These are phyloP conservation scores for Lactifluus piperatus DNA, from an alignment of 768 basidiomycete genomes.

Conservation along the genomic window DNA sequence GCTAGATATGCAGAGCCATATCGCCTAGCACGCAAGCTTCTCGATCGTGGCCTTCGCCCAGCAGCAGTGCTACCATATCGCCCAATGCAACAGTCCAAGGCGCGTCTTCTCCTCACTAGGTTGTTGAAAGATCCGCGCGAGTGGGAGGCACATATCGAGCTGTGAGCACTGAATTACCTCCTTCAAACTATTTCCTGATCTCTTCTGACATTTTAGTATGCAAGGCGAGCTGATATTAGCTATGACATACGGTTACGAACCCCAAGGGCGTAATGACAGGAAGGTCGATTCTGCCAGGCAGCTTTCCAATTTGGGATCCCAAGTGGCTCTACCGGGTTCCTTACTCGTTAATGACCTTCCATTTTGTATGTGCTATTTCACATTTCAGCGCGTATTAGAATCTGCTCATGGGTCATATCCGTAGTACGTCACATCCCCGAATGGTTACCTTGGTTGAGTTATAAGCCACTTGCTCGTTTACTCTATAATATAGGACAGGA, in stretches of 20 bases:
- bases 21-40: background rate
- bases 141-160: background rate
- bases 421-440: constrained; percentile 4
- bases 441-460: constrained; percentile 5
- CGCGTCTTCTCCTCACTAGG: background rate
- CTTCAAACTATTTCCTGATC: background rate
- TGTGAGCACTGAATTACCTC: background rate
- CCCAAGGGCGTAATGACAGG: background rate
- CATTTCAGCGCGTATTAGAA: background rate
- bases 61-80: background rate
- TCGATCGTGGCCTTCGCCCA: background rate
- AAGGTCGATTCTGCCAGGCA: background rate
- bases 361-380: background rate
- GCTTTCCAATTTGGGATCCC: background rate
- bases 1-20: background rate
- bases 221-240: background rate
- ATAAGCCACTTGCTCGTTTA: constrained; percentile 1
- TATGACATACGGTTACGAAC: constrained; percentile 3
- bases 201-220: background rate
- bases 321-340: background rate
- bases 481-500: background rate
- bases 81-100: background rate
- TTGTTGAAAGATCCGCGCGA: background rate
- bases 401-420: background rate
- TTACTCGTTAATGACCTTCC: constrained; percentile 13